Percentiles rank a stretch among this genome's conserved stretches.
phyloP scores from a whole-genome alignment of 345 rosid genomes.

The Bretschneidera sinensis region DNA sequence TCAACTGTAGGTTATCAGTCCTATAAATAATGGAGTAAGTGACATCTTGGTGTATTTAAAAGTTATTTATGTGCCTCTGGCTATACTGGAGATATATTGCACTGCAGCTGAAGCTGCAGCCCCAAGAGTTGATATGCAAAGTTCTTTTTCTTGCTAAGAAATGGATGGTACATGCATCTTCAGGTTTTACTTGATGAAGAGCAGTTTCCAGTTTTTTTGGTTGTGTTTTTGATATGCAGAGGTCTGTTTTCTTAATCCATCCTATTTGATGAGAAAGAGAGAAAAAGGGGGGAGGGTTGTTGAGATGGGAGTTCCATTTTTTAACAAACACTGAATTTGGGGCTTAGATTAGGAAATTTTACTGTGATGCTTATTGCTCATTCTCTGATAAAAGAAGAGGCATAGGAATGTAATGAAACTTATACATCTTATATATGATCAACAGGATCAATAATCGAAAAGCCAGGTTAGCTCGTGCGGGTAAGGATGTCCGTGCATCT shows the following conservation, averaged over 20 bases:
- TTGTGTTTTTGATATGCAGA: not conserved
- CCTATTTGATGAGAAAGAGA: too few relatives aligned
- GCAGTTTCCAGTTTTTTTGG: not conserved
- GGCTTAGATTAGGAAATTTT: not conserved
- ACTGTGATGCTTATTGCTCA: not conserved
- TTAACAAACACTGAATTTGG: not conserved
- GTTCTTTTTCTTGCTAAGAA: not conserved
- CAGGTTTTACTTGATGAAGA: not conserved
- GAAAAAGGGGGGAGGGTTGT: too few relatives aligned
- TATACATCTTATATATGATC: slow-evolving; percentile 5
- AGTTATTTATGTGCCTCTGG: too few relatives aligned
- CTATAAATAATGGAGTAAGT: too few relatives aligned
- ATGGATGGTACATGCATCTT: not conserved
- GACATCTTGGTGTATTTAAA: too few relatives aligned
- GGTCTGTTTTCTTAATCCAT: too few relatives aligned
- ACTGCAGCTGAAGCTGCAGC: too few relatives aligned
- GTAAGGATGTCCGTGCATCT: slow-evolving; percentile 56
- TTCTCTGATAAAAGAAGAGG: too few relatives aligned
- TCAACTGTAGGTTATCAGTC: too few relatives aligned
- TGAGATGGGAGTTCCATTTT: slow-evolving; percentile 1
- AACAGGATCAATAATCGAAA: slow-evolving; percentile 94
- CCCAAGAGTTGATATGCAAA: not conserved
- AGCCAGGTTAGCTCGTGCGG: slow-evolving; percentile 87
- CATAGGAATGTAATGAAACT: not conserved
- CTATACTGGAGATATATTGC: too few relatives aligned